These are phyloP conservation scores for Pythium utonaiense DNA, from an alignment of 352 stramenopile genomes.

Conservation along the genomic window DNA sequence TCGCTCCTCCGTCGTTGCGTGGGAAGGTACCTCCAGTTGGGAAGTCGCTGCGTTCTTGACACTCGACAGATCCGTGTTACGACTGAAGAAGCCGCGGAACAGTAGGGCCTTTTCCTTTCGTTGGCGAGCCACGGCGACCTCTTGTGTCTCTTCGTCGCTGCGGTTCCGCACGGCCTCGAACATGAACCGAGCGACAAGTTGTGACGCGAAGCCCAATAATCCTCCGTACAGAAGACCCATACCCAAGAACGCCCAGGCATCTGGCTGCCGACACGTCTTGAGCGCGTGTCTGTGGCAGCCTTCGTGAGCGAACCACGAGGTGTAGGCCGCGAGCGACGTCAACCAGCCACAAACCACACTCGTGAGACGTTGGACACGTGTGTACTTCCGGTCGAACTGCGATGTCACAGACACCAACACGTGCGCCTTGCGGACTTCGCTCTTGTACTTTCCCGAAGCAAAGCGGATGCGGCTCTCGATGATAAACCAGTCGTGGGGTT, in stretches of 20 bases:
- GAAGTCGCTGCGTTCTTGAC: slow-evolving; percentile 16
- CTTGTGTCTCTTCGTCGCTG: slow-evolving; percentile 52
- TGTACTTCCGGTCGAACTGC: slow-evolving; percentile 59
- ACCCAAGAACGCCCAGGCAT: slow-evolving; percentile 35
- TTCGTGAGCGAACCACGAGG: slow-evolving; percentile 44
- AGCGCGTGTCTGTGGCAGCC: slow-evolving; percentile 59
- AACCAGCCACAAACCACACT: slow-evolving; percentile 43
- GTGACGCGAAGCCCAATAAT: slow-evolving; percentile 35
- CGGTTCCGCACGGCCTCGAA: slow-evolving; percentile 68
- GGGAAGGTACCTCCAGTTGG: slow-evolving; percentile 35
- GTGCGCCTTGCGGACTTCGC: slow-evolving; percentile 40
- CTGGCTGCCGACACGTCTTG: slow-evolving; percentile 56
- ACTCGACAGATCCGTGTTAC: background rate
- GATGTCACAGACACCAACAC: slow-evolving; percentile 43
- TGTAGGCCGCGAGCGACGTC: slow-evolving; percentile 46
- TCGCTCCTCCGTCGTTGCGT: slow-evolving; percentile 69
- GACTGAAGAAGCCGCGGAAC: slow-evolving; percentile 41
- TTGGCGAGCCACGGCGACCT: slow-evolving; percentile 48
- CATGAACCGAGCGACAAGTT: slow-evolving; percentile 29
- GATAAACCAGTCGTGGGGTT: slow-evolving; percentile 25
- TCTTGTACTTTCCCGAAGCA: slow-evolving; percentile 43
- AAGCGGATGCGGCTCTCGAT: slow-evolving; percentile 45
- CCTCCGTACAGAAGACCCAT: slow-evolving; percentile 63
- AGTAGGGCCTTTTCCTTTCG: slow-evolving; percentile 78
- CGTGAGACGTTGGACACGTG: slow-evolving; percentile 46